Conservation (phyloP, 495 filamentous ascomycete species). For the Penicillium antarcticum region DNA sequence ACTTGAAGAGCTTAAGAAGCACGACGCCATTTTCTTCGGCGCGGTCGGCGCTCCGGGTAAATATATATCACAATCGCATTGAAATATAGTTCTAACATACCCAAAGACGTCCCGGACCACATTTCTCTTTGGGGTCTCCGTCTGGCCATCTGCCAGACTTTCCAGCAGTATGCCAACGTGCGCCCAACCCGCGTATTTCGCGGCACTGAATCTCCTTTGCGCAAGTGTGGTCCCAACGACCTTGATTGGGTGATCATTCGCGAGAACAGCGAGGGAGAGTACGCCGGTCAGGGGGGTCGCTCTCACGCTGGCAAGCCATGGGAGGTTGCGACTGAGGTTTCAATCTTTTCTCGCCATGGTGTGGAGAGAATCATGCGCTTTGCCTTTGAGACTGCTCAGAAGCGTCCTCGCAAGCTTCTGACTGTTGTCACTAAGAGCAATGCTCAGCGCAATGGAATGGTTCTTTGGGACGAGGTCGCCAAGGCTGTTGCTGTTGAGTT, state of each 20-base stretch:
- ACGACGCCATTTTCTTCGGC: constrained; percentile 55
- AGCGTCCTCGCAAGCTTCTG: constrained; percentile 45
- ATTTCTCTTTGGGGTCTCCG: constrained; percentile 55
- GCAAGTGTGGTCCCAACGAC: constrained; percentile 35
- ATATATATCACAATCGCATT: background rate
- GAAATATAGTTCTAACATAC: constrained; percentile 10
- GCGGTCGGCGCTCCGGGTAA: constrained; percentile 54
- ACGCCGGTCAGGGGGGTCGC: constrained; percentile 54
- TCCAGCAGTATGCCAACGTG: constrained; percentile 57
- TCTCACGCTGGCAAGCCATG: constrained; percentile 48
- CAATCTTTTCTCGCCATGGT: constrained; percentile 52
- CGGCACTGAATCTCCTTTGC: constrained; percentile 47
- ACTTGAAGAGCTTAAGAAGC: constrained; percentile 47
- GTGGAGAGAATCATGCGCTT: constrained; percentile 56
- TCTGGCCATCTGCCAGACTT: constrained; percentile 51
- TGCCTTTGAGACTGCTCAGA: constrained; percentile 50
- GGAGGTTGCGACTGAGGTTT: constrained; percentile 52
- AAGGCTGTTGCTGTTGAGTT: constrained; percentile 43
- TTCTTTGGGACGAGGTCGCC: constrained; percentile 56
- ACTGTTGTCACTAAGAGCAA: constrained; percentile 61
- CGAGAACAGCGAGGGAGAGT: constrained; percentile 58
- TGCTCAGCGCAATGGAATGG: constrained; percentile 56
- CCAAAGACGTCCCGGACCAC: constrained; percentile 52
- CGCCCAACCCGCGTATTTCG: constrained; percentile 50
- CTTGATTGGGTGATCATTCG: constrained; percentile 58